phyloP scores from a whole-genome alignment of 2,329 filamentous ascomycete species.

The Colletotrichum lupini region DNA sequence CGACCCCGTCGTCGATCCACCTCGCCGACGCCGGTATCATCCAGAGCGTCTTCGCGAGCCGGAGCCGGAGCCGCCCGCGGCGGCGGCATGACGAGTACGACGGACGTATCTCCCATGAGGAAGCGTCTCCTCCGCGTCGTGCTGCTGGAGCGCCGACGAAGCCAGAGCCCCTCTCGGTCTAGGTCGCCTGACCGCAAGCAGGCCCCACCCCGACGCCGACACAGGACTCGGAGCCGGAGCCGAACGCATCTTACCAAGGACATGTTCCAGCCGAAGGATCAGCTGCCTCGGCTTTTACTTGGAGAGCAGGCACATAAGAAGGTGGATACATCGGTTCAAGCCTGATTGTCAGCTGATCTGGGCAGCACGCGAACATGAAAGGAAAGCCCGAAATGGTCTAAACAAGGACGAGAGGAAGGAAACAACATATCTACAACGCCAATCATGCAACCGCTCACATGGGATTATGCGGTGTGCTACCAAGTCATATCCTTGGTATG shows the following conservation, averaged over 20 bases:
- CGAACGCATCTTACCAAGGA: constrained; percentile 37
- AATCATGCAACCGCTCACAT: constrained; percentile 10
- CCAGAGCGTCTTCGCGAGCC: constrained; percentile 48
- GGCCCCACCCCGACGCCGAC: constrained; percentile 45
- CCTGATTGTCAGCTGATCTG: not conserved
- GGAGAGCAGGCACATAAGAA: constrained; percentile 16
- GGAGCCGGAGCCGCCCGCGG: no score
- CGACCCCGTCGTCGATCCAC: constrained; percentile 53
- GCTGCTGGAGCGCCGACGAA: constrained; percentile 53
- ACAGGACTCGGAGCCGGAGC: constrained; percentile 52
- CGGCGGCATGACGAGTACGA: constrained; percentile 37
- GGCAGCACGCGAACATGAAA: not conserved
- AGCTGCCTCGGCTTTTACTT: constrained; percentile 16
- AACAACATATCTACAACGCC: not conserved
- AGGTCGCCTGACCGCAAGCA: constrained; percentile 48
- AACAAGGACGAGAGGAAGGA: not conserved
- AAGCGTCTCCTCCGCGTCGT: constrained; percentile 54
- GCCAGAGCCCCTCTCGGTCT: constrained; percentile 55
- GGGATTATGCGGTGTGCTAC: not conserved
- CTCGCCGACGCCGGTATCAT: constrained; percentile 45
- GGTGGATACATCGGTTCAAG: constrained; percentile 15
- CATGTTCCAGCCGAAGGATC: constrained; percentile 14
- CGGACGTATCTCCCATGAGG: constrained; percentile 52
- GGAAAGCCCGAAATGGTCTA: not conserved
- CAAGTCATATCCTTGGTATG: not conserved